Evolutionary conservation across 306 rosid genomes (phyloP).

Genomic region (Abrus precatorius): DNA sequence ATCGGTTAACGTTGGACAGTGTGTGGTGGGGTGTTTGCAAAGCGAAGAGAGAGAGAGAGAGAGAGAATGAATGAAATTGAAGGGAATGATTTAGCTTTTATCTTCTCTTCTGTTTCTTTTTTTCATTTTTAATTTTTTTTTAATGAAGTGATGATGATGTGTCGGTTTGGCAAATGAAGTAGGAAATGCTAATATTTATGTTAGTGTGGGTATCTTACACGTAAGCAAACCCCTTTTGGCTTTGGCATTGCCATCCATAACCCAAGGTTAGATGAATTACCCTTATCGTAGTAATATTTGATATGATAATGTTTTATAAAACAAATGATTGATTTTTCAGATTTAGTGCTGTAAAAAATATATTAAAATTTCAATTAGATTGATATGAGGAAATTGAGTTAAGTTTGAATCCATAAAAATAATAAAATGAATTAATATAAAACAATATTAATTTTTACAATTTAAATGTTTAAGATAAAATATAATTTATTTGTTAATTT

Average conservation of each 20-base stretch:
- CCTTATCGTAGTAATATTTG: too few relatives aligned
- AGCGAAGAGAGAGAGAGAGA: constrained; percentile 26
- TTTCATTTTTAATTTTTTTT: background rate
- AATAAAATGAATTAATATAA: too few relatives aligned
- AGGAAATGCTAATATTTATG: constrained; percentile 22
- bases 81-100: constrained; percentile 46
- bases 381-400: too few relatives aligned
- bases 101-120: constrained; percentile 33
- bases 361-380: too few relatives aligned
- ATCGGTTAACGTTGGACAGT: constrained; percentile 54
- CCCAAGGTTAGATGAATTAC: background rate
- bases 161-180: constrained; percentile 54
- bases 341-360: too few relatives aligned
- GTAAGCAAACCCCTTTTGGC: constrained; percentile 2
- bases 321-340: too few relatives aligned
- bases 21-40: constrained; percentile 47
- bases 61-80: constrained; percentile 44
- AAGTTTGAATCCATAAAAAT: too few relatives aligned
- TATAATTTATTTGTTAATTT: too few relatives aligned
- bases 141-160: constrained; percentile 61
- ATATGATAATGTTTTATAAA: too few relatives aligned
- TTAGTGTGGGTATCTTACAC: constrained; percentile 16
- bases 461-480: too few relatives aligned
- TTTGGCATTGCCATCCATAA: background rate
- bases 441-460: too few relatives aligned